Evolutionary conservation across 768 basidiomycete genomes (phyloP).

Genomic region (Hericium alpestre): DNA sequence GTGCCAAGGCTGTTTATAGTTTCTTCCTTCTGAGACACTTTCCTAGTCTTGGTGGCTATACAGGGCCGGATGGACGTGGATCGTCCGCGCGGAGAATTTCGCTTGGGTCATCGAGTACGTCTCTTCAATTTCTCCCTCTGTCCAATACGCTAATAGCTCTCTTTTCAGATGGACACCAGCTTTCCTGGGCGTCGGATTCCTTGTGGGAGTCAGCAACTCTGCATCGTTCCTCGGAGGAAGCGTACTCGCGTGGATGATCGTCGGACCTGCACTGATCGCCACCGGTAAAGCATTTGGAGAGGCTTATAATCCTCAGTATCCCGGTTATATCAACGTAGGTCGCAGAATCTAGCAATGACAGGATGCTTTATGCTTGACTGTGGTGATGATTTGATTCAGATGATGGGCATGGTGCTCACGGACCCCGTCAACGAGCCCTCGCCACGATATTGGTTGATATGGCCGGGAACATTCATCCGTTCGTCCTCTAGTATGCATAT

Average conservation of each 20-base stretch:
- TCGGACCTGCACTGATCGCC: slow-evolving; percentile 42
- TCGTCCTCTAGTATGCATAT: slow-evolving; percentile 22
- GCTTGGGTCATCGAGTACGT: too few relatives aligned
- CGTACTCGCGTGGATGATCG: slow-evolving; percentile 52
- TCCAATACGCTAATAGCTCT: too few relatives aligned
- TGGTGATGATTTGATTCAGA: too few relatives aligned
- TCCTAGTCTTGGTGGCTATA: slow-evolving; percentile 35
- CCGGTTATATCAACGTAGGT: too few relatives aligned
- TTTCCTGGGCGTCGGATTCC: slow-evolving; percentile 51
- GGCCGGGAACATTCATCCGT: slow-evolving; percentile 31
- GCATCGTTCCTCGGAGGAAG: slow-evolving; percentile 47
- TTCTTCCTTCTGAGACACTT: too few relatives aligned
- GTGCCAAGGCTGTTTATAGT: too few relatives aligned
- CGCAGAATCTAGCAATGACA: too few relatives aligned
- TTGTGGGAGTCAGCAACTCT: slow-evolving; percentile 44
- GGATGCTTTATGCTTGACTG: too few relatives aligned
- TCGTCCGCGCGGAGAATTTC: slow-evolving; percentile 37
- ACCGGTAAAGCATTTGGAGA: slow-evolving; percentile 33
- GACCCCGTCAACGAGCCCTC: slow-evolving; percentile 31
- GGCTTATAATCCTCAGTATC: too few relatives aligned
- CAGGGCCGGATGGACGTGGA: slow-evolving; percentile 47
- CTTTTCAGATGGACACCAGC: slow-evolving; percentile 18
- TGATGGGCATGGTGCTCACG: too few relatives aligned
- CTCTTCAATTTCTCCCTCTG: too few relatives aligned
- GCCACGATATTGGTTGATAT: slow-evolving; percentile 51